Conservation (phyloP, 192 early-diverging fungal species). For the Rhizoclosmatium globosum region DNA sequence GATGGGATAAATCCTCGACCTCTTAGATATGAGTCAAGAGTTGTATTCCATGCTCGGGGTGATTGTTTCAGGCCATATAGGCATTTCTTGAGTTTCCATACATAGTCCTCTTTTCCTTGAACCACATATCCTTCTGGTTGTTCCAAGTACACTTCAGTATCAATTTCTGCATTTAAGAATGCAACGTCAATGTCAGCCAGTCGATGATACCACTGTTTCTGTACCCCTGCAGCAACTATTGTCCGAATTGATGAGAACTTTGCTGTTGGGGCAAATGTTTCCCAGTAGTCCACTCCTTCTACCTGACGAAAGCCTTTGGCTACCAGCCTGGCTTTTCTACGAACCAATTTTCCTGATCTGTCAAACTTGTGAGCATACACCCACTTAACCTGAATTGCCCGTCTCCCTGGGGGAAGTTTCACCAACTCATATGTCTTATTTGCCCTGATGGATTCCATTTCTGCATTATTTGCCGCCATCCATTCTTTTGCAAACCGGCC, state of each 20-base stretch:
- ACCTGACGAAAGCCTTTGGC: slow-evolving; percentile 40
- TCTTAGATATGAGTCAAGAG: slow-evolving; percentile 7
- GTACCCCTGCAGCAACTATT: too few species aligned
- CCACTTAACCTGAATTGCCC: slow-evolving; percentile 2
- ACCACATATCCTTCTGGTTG: slow-evolving; percentile 31
- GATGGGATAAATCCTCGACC: slow-evolving; percentile 16
- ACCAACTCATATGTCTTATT: slow-evolving; percentile 6
- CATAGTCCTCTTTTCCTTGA: neutral
- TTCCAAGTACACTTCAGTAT: too few species aligned
- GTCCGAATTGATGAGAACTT: too few species aligned
- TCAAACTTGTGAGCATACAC: neutral
- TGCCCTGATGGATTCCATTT: neutral
- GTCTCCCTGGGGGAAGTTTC: neutral
- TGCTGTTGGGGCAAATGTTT: too few species aligned
- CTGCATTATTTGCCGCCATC: neutral
- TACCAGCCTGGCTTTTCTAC: slow-evolving; percentile 43
- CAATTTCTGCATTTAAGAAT: too few species aligned
- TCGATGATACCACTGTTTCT: too few species aligned
- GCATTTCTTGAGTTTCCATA: too few species aligned
- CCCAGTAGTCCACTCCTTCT: slow-evolving; percentile 45
- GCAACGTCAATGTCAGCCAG: too few species aligned
- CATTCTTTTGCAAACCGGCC: neutral
- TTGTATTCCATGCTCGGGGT: slow-evolving; percentile 31
- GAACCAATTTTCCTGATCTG: too few species aligned
- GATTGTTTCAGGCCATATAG: slow-evolving; percentile 47